Conservation (phyloP, 345 rosid species). For the Aquilaria yunnanensis region DNA sequence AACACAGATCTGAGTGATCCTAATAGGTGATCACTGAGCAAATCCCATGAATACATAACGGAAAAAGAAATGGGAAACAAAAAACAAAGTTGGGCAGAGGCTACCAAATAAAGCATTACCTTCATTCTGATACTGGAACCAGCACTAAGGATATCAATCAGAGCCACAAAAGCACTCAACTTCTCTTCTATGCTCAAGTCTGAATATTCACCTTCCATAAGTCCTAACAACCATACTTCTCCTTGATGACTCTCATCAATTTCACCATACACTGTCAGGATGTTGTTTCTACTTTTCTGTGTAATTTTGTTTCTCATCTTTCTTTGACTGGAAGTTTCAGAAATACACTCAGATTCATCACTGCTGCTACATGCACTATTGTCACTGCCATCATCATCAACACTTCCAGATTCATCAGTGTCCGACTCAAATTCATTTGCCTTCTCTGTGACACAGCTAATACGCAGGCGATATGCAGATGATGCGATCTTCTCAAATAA, state of each 20-base stretch:
- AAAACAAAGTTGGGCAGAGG: background rate
- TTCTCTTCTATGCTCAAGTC: constrained; percentile 82
- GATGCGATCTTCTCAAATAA: constrained; percentile 86
- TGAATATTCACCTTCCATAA: constrained; percentile 94
- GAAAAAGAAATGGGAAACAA: background rate
- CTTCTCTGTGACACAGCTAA: constrained; percentile 43
- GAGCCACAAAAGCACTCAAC: constrained; percentile 71
- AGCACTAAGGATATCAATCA: constrained; percentile 76
- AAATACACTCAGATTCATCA: constrained; percentile 54
- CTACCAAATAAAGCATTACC: constrained; percentile 41
- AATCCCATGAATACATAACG: background rate
- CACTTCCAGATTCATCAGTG: constrained; percentile 74
- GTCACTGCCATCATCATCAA: constrained; percentile 59
- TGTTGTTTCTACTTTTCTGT: constrained; percentile 35
- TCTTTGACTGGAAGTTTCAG: constrained; percentile 29
- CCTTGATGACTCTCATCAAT: constrained; percentile 97
- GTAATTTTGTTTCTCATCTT: constrained; percentile 25
- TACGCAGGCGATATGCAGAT: constrained; percentile 74
- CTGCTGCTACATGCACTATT: constrained; percentile 39
- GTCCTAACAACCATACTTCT: constrained; percentile 89
- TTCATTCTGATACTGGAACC: constrained; percentile 70
- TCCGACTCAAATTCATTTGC: constrained; percentile 48
- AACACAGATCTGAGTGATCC: no score
- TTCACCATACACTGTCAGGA: constrained; percentile 43
- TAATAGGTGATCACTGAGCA: no score